Percentiles rank a stretch among this genome's conserved stretches.
phyloP scores from a whole-genome alignment of 2,329 filamentous ascomycete genomes.

The Huntiella omanensis region DNA sequence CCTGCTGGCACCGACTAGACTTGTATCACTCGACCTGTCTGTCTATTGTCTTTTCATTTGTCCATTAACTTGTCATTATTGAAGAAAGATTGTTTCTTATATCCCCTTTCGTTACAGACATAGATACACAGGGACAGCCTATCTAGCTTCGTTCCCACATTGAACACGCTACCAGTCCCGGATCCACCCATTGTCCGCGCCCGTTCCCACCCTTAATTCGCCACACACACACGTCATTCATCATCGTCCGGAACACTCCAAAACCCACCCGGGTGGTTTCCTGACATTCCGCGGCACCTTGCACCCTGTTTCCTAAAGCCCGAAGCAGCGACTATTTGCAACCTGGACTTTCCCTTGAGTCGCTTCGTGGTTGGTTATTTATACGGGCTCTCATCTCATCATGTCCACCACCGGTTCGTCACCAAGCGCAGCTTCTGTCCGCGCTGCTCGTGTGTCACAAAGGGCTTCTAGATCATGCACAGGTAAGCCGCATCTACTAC shows the following conservation, averaged over 20 bases:
- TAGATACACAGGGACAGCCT: too few relatives aligned
- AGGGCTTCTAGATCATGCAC: conserved; percentile 10
- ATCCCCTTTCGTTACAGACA: too few relatives aligned
- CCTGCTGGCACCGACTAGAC: too few relatives aligned
- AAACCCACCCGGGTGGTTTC: neutral
- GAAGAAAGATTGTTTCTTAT: too few relatives aligned
- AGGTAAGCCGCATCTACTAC: conserved; percentile 1
- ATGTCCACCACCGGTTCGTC: conserved; percentile 4
- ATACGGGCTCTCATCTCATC: neutral
- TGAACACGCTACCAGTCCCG: too few relatives aligned
- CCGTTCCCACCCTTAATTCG: neutral
- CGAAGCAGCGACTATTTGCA: neutral
- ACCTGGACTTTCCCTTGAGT: too few relatives aligned
- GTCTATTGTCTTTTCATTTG: too few relatives aligned
- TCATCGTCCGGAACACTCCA: neutral
- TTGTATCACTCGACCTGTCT: too few relatives aligned
- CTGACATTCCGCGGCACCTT: neutral
- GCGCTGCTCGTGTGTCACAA: conserved; percentile 7
- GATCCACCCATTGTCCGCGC: too few relatives aligned
- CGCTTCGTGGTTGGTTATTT: too few relatives aligned
- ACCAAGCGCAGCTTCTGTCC: neutral
- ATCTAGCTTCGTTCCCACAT: too few relatives aligned
- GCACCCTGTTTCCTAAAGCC: neutral
- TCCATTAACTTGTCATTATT: too few relatives aligned
- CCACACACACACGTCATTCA: neutral